Conservation (phyloP, 2,329 filamentous ascomycete genomes). For the Colletotrichum ledebouriae region DNA sequence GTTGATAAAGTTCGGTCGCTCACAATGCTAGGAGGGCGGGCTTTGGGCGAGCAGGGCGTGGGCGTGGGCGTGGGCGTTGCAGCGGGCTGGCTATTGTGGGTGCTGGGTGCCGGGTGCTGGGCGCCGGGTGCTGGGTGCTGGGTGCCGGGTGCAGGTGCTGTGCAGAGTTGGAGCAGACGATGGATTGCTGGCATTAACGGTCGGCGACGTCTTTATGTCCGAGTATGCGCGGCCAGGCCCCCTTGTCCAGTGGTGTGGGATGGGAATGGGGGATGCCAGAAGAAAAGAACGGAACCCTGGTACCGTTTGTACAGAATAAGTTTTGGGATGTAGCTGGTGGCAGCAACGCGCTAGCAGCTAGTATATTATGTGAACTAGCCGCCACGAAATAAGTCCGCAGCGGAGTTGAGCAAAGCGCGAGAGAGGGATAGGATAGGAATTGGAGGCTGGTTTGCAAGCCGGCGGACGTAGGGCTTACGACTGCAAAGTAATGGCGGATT, state of each 20-base stretch:
- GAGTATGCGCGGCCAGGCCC: slow-evolving; percentile 47
- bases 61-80: slow-evolving; percentile 32
- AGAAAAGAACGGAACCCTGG: slow-evolving; percentile 18
- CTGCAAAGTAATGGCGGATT: slow-evolving; percentile 32
- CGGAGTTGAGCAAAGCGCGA: slow-evolving; percentile 32
- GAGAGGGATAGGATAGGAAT: slow-evolving; percentile 30
- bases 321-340: slow-evolving; percentile 32
- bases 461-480: slow-evolving; percentile 31
- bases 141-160: slow-evolving; percentile 12
- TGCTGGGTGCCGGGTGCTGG: slow-evolving; percentile 6
- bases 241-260: slow-evolving; percentile 19
- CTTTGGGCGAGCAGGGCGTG: slow-evolving; percentile 11
- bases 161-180: slow-evolving; percentile 25
- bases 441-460: slow-evolving; percentile 31
- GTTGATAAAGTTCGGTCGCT: slow-evolving; percentile 38
- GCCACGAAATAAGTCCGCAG: slow-evolving; percentile 35
- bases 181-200: slow-evolving; percentile 44
- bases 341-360: slow-evolving; percentile 32
- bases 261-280: slow-evolving; percentile 8
- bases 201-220: slow-evolving; percentile 58
- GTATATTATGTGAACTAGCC: slow-evolving; percentile 32
- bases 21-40: slow-evolving; percentile 32
- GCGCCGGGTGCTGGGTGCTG: slow-evolving; percentile 1
- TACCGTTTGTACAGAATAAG: slow-evolving; percentile 30
- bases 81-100: not conserved